Percentiles rank a stretch among this genome's conserved stretches.
These are phyloP conservation scores for Vigna hirtella DNA, from an alignment of 306 rosid species.

Conservation along the genomic window DNA sequence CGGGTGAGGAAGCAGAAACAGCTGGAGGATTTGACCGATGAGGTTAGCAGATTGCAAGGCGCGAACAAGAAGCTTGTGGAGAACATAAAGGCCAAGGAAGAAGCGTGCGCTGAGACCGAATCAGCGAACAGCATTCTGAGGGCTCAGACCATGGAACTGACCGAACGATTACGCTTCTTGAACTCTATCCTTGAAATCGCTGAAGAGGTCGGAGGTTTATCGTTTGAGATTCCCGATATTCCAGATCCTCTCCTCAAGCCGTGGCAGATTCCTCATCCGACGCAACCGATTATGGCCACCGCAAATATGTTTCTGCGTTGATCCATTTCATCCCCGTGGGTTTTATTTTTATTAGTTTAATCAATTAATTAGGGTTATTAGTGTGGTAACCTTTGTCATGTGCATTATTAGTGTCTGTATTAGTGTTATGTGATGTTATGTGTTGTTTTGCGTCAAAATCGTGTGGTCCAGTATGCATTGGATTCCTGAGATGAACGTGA, in stretches of 20 bases:
- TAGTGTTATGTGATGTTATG: background rate
- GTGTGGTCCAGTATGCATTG: slow-evolving; percentile 19
- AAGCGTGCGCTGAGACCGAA: slow-evolving; percentile 56
- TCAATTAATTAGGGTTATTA: background rate
- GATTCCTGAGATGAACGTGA: slow-evolving; percentile 1
- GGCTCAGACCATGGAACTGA: slow-evolving; percentile 69
- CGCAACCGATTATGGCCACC: slow-evolving; percentile 59
- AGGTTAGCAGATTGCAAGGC: slow-evolving; percentile 55
- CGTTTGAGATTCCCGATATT: slow-evolving; percentile 75
- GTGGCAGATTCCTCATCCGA: slow-evolving; percentile 64
- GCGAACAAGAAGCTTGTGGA: slow-evolving; percentile 57
- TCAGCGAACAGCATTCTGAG: slow-evolving; percentile 66
- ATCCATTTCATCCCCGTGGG: background rate
- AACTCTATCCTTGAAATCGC: slow-evolving; percentile 76
- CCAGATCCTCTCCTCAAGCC: slow-evolving; percentile 77
- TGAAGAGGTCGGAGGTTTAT: slow-evolving; percentile 74
- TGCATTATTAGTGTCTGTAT: background rate
- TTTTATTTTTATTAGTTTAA: background rate
- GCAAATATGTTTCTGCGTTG: slow-evolving; percentile 65
- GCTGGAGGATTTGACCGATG: slow-evolving; percentile 73
- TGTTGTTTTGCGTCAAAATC: background rate
- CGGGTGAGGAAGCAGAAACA: slow-evolving; percentile 95
- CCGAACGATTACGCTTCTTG: slow-evolving; percentile 75
- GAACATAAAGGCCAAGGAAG: slow-evolving; percentile 64
- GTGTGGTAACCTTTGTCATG: background rate